Evolutionary conservation across 257 asterid species (phyloP), one percentile per base, ranked within the genome.

Genomic region (Jaltomata sinuosa): DNA sequence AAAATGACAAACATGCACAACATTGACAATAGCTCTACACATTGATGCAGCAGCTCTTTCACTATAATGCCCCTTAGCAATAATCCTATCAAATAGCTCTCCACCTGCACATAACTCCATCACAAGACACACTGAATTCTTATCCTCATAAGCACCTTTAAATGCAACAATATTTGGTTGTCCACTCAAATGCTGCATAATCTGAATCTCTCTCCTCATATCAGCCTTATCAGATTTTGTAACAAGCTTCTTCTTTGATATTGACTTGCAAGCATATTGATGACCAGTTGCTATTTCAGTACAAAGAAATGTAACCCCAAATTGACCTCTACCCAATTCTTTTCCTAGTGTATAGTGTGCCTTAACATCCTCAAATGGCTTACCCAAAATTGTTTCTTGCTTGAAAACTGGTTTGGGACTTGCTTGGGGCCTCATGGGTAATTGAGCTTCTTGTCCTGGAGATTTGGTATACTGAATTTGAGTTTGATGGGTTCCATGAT

Each of bases 21-120:
- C 97, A 12, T 92, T 88, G 22, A 93, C 95, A 81, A 94, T 92
- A 34, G 91, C 88, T 86, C 98, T 81, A 83, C 97, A 90, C 14
- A 93, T 85, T 1, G 92, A 57, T 34, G 98, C 94, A 19, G 98
- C 98, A 14, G 93, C 94, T 67, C 89, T 87, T 79, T 94, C 98
- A 82, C 87, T 90, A 25, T 94, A 94, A 80, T 94, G 98, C 3
- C 97, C 95, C 84, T 91, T 89, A 0, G 93, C 91, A 5, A 90
- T 90, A 77, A 93, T 94, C 90, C 97, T 86, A 72, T 94, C 97
- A 78, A 93, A 93, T 47, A 93, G 91, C 92, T 94, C 98, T 15
- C 98, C 98, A 55, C 98, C 97, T 1, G 85, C 94, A 79, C 98
- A 92, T 71, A 94, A 79, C 86, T 94, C 97, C 97, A 93, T 91